A percentile compares a stretch with the other conserved stretches of the same genome.
These are phyloP conservation scores for Auxenochlorella protothecoides DNA, from an alignment of 139 green algal genomes.

Conservation along the genomic window DNA sequence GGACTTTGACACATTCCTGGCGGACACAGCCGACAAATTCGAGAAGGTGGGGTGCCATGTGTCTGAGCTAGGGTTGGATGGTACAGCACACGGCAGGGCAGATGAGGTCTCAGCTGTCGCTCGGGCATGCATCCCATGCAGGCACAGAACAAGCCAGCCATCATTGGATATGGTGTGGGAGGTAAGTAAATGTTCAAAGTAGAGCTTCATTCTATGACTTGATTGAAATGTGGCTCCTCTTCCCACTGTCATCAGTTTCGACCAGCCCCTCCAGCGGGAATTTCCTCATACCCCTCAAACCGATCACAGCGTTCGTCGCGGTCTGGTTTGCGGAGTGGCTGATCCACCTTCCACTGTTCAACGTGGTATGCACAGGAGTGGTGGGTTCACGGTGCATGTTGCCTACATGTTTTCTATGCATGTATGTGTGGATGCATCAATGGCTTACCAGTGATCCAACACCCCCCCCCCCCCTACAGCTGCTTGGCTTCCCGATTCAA, in stretches of 20 bases:
- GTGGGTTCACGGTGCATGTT: not conserved
- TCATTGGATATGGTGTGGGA: not conserved
- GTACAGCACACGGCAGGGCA: too few species aligned
- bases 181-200: not conserved
- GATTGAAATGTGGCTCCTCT: not conserved
- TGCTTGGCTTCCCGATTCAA: constrained; percentile 54
- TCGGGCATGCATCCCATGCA: too few species aligned
- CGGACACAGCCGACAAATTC: constrained; percentile 16
- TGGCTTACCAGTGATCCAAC: not conserved
- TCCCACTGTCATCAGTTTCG: not conserved
- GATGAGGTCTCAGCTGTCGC: too few species aligned
- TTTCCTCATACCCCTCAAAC: too few species aligned
- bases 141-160: constrained; percentile 14
- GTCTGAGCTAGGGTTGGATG: too few species aligned
- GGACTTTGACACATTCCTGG: constrained; percentile 19
- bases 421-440: not conserved
- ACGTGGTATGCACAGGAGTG: constrained; percentile 19
- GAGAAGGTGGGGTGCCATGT: constrained; percentile 9
- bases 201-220: not conserved
- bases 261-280: constrained; percentile 18
- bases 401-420: not conserved
- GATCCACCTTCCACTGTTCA: constrained; percentile 55
- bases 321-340: constrained; percentile 51
- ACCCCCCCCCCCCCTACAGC: constrained; percentile 10
- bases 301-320: constrained; percentile 18